Evolutionary conservation across 1,284 basidiomycete species (phyloP).

Genomic region (Thelephora terrestris): DNA sequence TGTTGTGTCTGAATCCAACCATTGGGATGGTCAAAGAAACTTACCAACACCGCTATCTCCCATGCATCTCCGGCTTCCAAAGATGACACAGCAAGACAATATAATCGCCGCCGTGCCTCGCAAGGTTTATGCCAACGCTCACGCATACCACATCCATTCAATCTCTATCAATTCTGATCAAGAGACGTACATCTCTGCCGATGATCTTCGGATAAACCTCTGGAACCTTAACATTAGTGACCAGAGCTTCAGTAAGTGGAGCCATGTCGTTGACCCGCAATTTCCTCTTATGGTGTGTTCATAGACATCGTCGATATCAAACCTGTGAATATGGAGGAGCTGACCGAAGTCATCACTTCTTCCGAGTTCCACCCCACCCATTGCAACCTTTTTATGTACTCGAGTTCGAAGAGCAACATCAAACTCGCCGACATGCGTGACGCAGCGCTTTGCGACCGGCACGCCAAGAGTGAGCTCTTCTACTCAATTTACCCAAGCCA

Average conservation of each 20-base stretch:
- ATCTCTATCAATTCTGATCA: conserved; percentile 99
- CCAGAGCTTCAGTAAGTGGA: conserved; percentile 91
- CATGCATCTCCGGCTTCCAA: conserved; percentile 68
- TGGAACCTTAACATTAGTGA: conserved; percentile 99
- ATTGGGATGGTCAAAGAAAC: conserved; percentile 68
- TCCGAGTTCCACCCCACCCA: conserved; percentile 97
- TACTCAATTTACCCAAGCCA: conserved; percentile 2
- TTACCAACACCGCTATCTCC: conserved; percentile 48
- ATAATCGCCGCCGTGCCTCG: conserved; percentile 98
- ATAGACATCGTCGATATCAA: conserved; percentile 99
- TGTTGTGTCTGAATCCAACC: conserved; percentile 95
- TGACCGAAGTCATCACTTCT: conserved; percentile 99
- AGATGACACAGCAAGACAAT: conserved; percentile 91
- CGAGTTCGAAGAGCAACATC: conserved; percentile 98
- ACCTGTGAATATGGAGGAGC: conserved; percentile 99
- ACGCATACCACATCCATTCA: conserved; percentile 99
- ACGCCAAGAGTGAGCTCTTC: conserved; percentile 80
- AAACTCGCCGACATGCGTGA: conserved; percentile 99
- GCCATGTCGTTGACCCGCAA: background rate
- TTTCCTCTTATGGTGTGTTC: background rate
- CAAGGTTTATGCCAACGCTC: conserved; percentile 98
- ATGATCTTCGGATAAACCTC: conserved; percentile 92
- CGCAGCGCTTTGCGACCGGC: conserved; percentile 91
- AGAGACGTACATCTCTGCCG: conserved; percentile 98
- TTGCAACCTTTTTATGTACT: conserved; percentile 99